A percentile compares a stretch with the other conserved stretches of the same genome.
Evolutionary conservation across 805 yeast species (phyloP).

Genomic region (Groenewaldozyma tartarivorans): DNA sequence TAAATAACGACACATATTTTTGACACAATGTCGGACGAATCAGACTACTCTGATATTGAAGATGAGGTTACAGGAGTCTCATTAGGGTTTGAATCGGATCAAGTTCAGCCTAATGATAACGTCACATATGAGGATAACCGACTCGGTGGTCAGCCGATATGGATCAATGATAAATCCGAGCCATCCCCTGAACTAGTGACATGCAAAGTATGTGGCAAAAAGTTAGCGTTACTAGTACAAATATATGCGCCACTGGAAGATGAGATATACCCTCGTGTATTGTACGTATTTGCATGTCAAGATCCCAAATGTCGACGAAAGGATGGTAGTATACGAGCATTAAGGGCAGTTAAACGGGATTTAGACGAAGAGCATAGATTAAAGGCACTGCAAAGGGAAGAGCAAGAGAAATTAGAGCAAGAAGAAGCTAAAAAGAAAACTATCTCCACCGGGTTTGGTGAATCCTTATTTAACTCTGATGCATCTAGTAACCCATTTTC

Average conservation of each 20-base stretch:
- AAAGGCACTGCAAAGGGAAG: constrained; percentile 23
- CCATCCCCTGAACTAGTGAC: constrained; percentile 33
- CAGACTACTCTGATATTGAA: constrained; percentile 30
- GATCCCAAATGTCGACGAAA: constrained; percentile 55
- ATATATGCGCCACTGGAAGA: constrained; percentile 71
- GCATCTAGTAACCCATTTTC: constrained; percentile 1
- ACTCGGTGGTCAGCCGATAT: constrained; percentile 70
- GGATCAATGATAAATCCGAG: constrained; percentile 64
- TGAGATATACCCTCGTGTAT: constrained; percentile 64
- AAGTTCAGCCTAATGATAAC: neutral
- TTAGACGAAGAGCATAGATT: constrained; percentile 33
- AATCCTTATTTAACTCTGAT: constrained; percentile 7
- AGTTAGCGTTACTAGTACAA: constrained; percentile 64
- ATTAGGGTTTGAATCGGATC: constrained; percentile 27
- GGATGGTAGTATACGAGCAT: constrained; percentile 61
- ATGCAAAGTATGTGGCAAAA: constrained; percentile 58
- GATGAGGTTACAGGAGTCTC: constrained; percentile 23
- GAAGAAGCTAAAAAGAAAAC: constrained; percentile 6
- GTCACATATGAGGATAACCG: constrained; percentile 47
- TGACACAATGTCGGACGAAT: constrained; percentile 11
- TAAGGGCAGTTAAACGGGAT: constrained; percentile 67
- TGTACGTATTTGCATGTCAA: constrained; percentile 72
- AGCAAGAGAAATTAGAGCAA: constrained; percentile 6
- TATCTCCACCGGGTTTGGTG: constrained; percentile 10
- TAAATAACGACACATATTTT: neutral